Evolutionary conservation across 371 early-diverging fungal genomes (phyloP), one percentile per base, ranked within the genome.

Genomic region (Mortierella sp.): DNA sequence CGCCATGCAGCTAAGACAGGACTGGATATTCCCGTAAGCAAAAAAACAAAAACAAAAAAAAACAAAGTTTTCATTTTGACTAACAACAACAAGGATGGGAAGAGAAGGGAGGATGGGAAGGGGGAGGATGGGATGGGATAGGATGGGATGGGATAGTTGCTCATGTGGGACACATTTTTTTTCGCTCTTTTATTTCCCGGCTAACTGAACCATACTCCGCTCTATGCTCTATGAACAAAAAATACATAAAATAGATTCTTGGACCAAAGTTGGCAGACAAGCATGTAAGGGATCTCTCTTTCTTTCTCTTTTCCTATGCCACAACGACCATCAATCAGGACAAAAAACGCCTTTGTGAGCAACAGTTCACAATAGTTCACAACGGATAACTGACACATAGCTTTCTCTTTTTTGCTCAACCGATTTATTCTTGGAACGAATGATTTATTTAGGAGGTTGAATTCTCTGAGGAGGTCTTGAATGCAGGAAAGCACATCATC

Each of bases 201-300:
- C 61, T 61, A 61, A 61, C 61, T 22, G 9, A 61, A 61, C 39
- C 4, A 61, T 61, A 61, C 61, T 61, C 61, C 61, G 61, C 61
- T 61, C 61, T 61, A 8, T 61, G 61, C 44, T 61, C 63, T 53
- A 14, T 22, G n/a, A 41, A 31, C 31, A 58, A 55, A 55, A 45
- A 45, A 45, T 45, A 68, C 61, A 55, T 55, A 37, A 61, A 61
- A 61, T 81, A 90, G 89, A 88, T 86, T 72, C 76, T 96, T 65
- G 96, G 96, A 0, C 95, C 95, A 16, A 93, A 93, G 79, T 86
- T 96, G 68, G 90, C 94, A 8, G 94, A 94, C 53, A 93, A 91
- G 82, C 92, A 87, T 66, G 89, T 86, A 79, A 70, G 81, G 73
- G 11, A 16, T 37, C n/a, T 22, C 24, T 29, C 22, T 39, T 50